Conservation (phyloP, 2,329 filamentous ascomycete species). For the Tolypocladium tropicale region DNA sequence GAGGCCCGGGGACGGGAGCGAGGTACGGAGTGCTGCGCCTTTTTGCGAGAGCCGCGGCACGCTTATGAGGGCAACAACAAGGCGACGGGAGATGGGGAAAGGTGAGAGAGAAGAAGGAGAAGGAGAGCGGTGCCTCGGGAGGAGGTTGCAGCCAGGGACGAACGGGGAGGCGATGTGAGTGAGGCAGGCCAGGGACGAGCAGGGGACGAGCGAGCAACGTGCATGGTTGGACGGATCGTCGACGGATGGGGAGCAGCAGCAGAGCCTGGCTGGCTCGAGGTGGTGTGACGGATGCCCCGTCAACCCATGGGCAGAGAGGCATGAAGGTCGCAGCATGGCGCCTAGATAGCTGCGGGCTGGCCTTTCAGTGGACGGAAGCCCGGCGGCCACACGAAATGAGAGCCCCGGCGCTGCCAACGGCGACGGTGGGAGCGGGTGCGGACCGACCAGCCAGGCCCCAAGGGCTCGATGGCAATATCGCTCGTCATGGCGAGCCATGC, state of each 20-base stretch:
- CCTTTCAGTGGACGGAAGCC: constrained; percentile 31
- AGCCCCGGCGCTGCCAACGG: constrained; percentile 11
- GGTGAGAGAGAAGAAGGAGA: background rate
- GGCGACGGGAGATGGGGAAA: background rate
- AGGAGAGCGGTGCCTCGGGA: background rate
- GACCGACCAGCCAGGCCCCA: background rate
- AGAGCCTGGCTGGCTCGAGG: constrained; percentile 2
- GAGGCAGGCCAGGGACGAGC: background rate
- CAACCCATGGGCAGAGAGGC: constrained; percentile 4
- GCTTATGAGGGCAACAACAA: background rate
- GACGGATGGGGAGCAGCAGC: background rate
- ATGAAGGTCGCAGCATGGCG: constrained; percentile 33
- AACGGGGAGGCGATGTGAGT: background rate
- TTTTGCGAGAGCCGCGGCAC: background rate
- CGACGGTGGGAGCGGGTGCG: constrained; percentile 14
- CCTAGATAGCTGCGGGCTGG: constrained; percentile 27
- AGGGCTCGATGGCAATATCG: background rate
- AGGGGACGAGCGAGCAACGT: background rate
- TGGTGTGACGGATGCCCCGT: constrained; percentile 23
- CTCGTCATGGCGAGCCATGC: background rate
- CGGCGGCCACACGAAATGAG: constrained; percentile 35
- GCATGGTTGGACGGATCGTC: background rate
- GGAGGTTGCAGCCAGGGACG: background rate
- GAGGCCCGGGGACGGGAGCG: background rate
- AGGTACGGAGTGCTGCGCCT: background rate